Evolutionary conservation across 2,329 filamentous ascomycete species (phyloP).

Genomic region (Cercospora citrullina): DNA sequence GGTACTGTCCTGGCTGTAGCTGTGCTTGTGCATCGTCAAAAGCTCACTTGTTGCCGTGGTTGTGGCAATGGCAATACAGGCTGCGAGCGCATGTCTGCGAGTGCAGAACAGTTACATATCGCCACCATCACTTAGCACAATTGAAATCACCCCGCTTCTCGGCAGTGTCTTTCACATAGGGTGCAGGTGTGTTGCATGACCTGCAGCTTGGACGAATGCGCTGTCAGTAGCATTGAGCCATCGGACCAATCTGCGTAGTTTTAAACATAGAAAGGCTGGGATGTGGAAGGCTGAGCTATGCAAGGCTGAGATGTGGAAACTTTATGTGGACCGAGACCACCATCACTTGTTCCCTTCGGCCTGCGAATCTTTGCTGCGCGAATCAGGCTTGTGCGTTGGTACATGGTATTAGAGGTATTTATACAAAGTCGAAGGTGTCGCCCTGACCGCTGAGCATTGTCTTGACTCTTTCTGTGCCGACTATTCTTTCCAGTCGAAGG

Average conservation of each 20-base stretch:
- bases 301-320: not conserved
- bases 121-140: no score
- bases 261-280: not conserved
- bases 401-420: not conserved
- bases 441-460: conserved; percentile 71
- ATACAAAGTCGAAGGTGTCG: conserved; percentile 96
- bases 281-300: not conserved
- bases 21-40: not conserved
- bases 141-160: not conserved
- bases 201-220: not conserved
- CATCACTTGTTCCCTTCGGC: not conserved
- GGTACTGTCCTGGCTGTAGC: not conserved
- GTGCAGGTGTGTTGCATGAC: not conserved
- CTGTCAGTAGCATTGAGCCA: not conserved
- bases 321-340: not conserved
- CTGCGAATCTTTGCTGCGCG: not conserved
- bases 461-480: conserved; percentile 75
- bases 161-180: not conserved
- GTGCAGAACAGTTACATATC: no score
- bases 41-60: not conserved
- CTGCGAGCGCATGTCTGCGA: not conserved
- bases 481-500: conserved; percentile 83
- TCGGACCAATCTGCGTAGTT: not conserved
- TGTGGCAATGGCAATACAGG: not conserved
- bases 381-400: not conserved